phyloP scores from a whole-genome alignment of 768 basidiomycete species.

The Podaxis sp. region DNA sequence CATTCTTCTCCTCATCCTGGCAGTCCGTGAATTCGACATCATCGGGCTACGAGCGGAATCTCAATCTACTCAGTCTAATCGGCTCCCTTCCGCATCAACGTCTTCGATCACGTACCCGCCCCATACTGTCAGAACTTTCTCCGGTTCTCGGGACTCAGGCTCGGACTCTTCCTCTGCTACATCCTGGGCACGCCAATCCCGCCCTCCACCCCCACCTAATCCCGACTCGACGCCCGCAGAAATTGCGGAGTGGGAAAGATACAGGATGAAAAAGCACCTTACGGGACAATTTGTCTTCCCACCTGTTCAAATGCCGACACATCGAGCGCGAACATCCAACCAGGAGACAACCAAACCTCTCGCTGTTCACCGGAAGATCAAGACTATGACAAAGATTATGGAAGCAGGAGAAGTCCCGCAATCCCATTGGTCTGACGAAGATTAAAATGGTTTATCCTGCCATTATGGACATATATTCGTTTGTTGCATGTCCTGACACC shows the following conservation, averaged over 20 bases:
- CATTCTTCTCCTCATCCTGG: conserved; percentile 36
- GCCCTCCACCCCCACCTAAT: conserved; percentile 26
- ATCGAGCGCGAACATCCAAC: neutral
- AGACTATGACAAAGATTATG: conserved; percentile 29
- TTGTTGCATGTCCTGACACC: neutral
- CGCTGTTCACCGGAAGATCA: conserved; percentile 23
- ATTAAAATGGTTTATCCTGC: conserved; percentile 12
- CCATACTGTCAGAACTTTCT: neutral
- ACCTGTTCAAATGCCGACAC: conserved; percentile 23
- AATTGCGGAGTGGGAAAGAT: conserved; percentile 33
- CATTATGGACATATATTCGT: neutral
- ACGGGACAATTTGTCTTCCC: conserved; percentile 40
- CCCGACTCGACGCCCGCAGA: conserved; percentile 26
- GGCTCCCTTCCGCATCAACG: conserved; percentile 11
- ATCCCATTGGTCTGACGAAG: conserved; percentile 23
- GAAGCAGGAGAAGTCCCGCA: conserved; percentile 25
- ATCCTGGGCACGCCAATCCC: conserved; percentile 10
- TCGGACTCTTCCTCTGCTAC: neutral
- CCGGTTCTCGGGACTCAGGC: neutral
- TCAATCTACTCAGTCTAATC: conserved; percentile 12
- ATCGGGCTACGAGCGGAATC: conserved; percentile 12
- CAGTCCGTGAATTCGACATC: conserved; percentile 35
- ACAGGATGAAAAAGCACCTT: conserved; percentile 31
- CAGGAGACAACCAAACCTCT: conserved; percentile 10
- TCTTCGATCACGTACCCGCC: conserved; percentile 6